phyloP scores from a whole-genome alignment of 345 rosid species.

The Viola odorata region DNA sequence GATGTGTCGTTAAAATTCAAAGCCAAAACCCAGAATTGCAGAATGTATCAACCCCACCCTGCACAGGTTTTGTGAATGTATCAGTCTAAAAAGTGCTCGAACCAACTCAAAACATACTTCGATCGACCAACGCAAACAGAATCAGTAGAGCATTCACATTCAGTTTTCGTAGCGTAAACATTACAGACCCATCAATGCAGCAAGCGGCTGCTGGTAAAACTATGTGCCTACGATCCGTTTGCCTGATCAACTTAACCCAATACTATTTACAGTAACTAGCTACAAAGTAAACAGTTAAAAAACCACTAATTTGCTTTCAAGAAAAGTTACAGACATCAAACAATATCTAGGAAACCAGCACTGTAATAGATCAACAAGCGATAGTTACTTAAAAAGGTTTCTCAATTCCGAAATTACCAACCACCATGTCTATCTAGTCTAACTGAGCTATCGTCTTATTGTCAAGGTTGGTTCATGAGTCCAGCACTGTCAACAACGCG shows the following conservation, averaged over 20 bases:
- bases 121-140: no score
- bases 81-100: no score
- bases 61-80: no score
- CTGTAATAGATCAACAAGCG: conserved; percentile 12
- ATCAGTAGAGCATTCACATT: no score
- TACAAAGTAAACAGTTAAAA: conserved; percentile 21
- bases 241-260: conserved; percentile 14
- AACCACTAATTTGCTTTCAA: conserved; percentile 14
- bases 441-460: conserved; percentile 10
- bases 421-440: conserved; percentile 14
- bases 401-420: conserved; percentile 17
- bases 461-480: conserved; percentile 16
- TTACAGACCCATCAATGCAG: no score
- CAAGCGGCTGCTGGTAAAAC: no score
- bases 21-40: no score
- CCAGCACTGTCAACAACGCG: conserved; percentile 39
- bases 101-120: no score
- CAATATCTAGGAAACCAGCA: conserved; percentile 15
- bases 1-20: no score
- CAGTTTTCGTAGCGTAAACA: no score
- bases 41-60: no score
- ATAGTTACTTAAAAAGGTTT: conserved; percentile 13
- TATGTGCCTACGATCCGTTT: conserved; percentile 14
- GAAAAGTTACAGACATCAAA: conserved; percentile 20
- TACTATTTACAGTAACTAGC: no score